Conservation (phyloP, 2,329 filamentous ascomycete species). For the Claviceps sp. region DNA sequence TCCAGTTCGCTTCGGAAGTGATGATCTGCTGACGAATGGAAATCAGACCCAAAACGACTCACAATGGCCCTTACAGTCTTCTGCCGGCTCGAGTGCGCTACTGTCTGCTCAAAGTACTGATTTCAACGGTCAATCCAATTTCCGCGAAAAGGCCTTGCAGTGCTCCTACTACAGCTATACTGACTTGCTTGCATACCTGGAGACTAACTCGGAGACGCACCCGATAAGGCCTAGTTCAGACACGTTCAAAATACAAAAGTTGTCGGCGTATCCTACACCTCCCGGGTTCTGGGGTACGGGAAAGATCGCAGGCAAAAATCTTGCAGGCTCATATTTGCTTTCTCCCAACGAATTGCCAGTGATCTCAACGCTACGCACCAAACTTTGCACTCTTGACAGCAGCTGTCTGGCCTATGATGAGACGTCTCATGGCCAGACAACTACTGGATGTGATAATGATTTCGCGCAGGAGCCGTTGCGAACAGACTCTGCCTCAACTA, state of each 20-base stretch:
- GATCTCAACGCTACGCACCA: not conserved
- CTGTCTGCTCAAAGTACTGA: not conserved
- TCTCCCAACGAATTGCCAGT: not conserved
- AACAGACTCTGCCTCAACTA: not conserved
- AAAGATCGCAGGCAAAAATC: not conserved
- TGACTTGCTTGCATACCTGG: slow-evolving; percentile 52
- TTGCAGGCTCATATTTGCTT: not conserved
- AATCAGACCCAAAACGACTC: not conserved
- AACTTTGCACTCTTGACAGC: slow-evolving; percentile 3
- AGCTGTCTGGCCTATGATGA: not conserved
- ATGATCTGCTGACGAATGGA: not conserved
- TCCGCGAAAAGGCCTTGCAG: slow-evolving; percentile 54
- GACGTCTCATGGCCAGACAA: not conserved
- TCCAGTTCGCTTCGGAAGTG: not conserved
- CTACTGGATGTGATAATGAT: not conserved
- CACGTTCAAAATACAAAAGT: slow-evolving; percentile 28
- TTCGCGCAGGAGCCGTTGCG: not conserved
- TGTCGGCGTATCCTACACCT: slow-evolving; percentile 42
- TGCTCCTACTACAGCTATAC: slow-evolving; percentile 63
- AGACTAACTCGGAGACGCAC: slow-evolving; percentile 41
- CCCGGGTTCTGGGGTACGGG: slow-evolving; percentile 19
- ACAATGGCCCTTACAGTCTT: not conserved
- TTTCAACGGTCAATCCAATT: slow-evolving; percentile 16
- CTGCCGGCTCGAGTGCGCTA: not conserved
- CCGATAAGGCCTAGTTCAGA: slow-evolving; percentile 24